Base-by-base conservation (phyloP, 1,284 basidiomycete species). In the Pyrrhoderma noxium region DNA sequence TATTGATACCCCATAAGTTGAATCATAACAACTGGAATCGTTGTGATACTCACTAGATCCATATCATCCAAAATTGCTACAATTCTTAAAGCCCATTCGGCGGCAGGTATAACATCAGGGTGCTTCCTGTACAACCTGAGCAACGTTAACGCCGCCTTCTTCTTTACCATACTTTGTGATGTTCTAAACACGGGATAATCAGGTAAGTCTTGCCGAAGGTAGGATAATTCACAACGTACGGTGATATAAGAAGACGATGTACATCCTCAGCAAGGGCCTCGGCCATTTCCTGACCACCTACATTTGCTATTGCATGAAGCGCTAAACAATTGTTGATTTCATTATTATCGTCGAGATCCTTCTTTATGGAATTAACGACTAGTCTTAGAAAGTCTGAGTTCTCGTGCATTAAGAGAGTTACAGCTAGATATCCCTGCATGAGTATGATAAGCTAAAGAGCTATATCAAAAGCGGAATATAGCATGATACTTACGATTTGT, bases 281-380 rank as follows among this genome's bases (percentile, higher is more conserved):
- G 9, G 96, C 94, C 93, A 99, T 99, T 68, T 98, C 96, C 62
- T 86, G 89, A 35, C 94, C 92, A 47, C 95, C 96, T 23, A 99
- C 90, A 63, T 97, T 99, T 13, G 96, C 96, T 58, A 99, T 97
- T 1, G 95, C 96, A 63, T 99, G 96, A 48, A 99, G 70, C 1
- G 96, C 96, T 47, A 99, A 76, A 64, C 96, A 98, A 63, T 98
- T 99, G 70, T 89, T 89, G 58, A 96, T 78, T 67, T 99, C 96
- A 63, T 89, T 92, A 63, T 90, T 90, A 60, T 92, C 90, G 59
- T 98, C 94, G 47, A 99, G 69, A 66, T 99, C 96, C 67, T 99
- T 99, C 47, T 93, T 83, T 60, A 99, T 96, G 36, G 94, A 97
- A 66, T 99, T 98, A 66, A 99, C 93, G 13, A 98, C 94, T 14